Conservation (phyloP, 2,329 filamentous ascomycete species). For the Fusarium chuoi region DNA sequence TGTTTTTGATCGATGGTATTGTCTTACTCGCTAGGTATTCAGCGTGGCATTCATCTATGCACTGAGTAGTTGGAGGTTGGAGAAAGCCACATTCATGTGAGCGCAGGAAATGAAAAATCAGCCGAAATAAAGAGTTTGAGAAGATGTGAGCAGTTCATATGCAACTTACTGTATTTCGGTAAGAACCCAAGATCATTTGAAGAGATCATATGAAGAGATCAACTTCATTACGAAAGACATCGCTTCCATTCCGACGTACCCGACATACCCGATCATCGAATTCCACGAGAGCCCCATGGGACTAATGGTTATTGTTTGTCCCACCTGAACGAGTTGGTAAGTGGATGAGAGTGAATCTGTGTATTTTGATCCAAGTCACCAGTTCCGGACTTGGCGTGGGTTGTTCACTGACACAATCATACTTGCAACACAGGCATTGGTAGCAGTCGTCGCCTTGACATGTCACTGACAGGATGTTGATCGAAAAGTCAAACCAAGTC, state of each 20-base stretch:
- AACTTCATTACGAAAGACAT: not conserved
- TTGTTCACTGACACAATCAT: not conserved
- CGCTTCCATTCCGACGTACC: constrained; percentile 9
- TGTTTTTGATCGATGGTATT: not conserved
- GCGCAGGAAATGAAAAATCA: not conserved
- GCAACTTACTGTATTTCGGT: not conserved
- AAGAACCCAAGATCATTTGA: not conserved
- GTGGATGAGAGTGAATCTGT: not conserved
- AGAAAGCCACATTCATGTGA: not conserved
- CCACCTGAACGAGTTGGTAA: not conserved
- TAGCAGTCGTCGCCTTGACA: not conserved
- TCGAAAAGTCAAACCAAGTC: not conserved
- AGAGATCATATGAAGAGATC: not conserved
- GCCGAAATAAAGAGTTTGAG: not conserved
- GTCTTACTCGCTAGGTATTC: not conserved
- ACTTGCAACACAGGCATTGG: not conserved
- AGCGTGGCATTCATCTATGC: not conserved
- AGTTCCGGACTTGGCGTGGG: not conserved
- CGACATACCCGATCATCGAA: constrained; percentile 9
- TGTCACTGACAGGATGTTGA: not conserved
- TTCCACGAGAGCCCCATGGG: not conserved
- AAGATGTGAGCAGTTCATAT: not conserved
- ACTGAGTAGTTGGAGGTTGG: not conserved
- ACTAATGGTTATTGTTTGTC: not conserved
- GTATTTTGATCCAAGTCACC: not conserved